Percentiles rank a stretch among this genome's conserved stretches.
phyloP scores from a whole-genome alignment of 345 rosid species.

The Trapa bicornis region DNA sequence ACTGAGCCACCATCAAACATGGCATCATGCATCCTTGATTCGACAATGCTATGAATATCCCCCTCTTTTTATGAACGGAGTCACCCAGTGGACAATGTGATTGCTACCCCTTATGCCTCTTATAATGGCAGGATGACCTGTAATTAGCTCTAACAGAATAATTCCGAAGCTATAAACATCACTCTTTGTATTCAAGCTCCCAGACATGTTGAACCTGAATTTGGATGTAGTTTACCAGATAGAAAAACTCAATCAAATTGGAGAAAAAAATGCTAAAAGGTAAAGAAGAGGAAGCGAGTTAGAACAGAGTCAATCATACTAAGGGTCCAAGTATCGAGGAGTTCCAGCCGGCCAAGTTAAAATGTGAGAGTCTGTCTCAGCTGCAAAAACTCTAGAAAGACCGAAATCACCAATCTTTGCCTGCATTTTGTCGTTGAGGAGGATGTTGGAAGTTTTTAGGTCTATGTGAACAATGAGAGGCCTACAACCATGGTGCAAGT shows the following conservation, averaged over 20 bases:
- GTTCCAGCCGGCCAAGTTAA: constrained; percentile 4
- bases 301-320: background rate
- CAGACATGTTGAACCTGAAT: background rate
- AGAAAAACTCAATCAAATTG: too few relatives aligned
- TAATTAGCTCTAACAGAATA: constrained; percentile 5
- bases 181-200: background rate
- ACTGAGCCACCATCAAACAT: too few relatives aligned
- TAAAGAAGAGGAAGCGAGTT: too few relatives aligned
- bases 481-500: constrained; percentile 4
- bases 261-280: background rate
- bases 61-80: background rate
- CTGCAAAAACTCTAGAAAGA: background rate
- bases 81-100: constrained; percentile 1
- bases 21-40: background rate
- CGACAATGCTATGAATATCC: background rate
- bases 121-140: background rate
- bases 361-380: background rate
- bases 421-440: background rate
- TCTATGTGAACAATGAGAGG: constrained; percentile 5
- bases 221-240: too few relatives aligned
- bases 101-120: background rate
- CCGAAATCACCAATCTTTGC: constrained; percentile 6
- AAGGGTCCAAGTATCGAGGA: background rate
- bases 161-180: constrained; percentile 4
- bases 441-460: background rate